Evolutionary conservation across 1,284 basidiomycete species (phyloP), one percentile per base, ranked within the genome.

Genomic region (Inonotus hispidus): DNA sequence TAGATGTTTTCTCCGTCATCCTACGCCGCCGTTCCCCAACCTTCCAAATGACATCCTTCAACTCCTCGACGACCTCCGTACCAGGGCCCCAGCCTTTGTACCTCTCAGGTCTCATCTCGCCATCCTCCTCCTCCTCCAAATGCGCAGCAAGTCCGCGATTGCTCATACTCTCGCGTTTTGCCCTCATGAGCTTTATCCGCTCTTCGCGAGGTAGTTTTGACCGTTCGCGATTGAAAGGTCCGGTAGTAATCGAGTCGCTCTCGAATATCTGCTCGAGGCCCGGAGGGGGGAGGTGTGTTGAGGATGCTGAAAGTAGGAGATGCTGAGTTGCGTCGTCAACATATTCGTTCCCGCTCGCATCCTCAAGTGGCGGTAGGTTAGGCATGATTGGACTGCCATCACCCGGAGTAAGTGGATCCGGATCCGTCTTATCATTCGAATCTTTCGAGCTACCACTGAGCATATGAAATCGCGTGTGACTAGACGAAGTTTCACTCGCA

Each of bases 31-130:
- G 77, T 73, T 91, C 86, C 23, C 87, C 81, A 5, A 92, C 90
- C 68, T 90, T 86, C 84, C 86, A 90, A 32, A 92, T 92, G 14
- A 92, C 89, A 67, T 90, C 88, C 71, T 88, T 89, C 66, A 92
- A 74, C 72, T 92, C 90, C 68, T 89, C 84, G 7, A 92, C 88
- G 38, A 92, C 88, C 63, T 92, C 90, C 1, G 83, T 85, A 11
- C 84, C 82, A 10, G 88, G 89, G 0, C 87, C 88, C 85, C 86
- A 88, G 57, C 75, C 50, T 39, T 25, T 41, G 14, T 53, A 53
- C 16, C 49, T 53, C 5, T 27, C 58, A 14, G 49, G 46, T 8
- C 35, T 32, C 25, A 46, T 29, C 7, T 19, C 21, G 7, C 27
- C 35, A 14, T 39, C 59, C 21, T 37, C 56, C 23, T 61, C 60